A percentile compares a stretch with the other conserved stretches of the same genome.
Conservation (phyloP, 2,329 filamentous ascomycete genomes). For the Hymenoscyphus albidus region DNA sequence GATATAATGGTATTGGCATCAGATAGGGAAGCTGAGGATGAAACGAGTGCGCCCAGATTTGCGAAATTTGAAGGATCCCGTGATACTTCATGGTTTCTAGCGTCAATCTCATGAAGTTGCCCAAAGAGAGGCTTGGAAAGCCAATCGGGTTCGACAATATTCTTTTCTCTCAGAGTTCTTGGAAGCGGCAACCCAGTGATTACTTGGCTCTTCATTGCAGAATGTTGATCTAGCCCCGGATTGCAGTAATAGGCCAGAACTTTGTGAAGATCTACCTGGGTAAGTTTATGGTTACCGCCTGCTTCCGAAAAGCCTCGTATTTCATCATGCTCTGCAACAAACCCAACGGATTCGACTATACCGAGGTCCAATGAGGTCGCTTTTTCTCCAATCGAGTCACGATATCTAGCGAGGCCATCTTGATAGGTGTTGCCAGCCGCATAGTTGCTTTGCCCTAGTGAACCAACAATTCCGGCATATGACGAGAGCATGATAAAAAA, state of each 20-base stretch:
- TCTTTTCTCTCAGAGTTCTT: not conserved
- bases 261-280: not conserved
- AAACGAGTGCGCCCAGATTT: not conserved
- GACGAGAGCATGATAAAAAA: constrained; percentile 40
- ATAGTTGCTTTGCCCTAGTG: constrained; percentile 16
- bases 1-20: not conserved
- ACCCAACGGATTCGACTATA: not conserved
- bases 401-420: constrained; percentile 15
- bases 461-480: constrained; percentile 24
- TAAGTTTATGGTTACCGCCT: not conserved
- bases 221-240: not conserved
- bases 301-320: not conserved
- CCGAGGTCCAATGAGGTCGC: constrained; percentile 4
- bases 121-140: not conserved
- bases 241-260: constrained; percentile 5
- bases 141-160: constrained; percentile 1
- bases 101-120: not conserved
- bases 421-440: constrained; percentile 32
- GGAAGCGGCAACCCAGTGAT: not conserved
- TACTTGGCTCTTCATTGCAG: not conserved
- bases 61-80: too few species aligned
- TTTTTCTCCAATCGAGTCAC: not conserved
- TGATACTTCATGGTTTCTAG: too few species aligned
- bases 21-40: not conserved
- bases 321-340: not conserved